These are phyloP conservation scores for Aspergillus asperescens DNA, from an alignment of 495 filamentous ascomycete species.

Conservation along the genomic window DNA sequence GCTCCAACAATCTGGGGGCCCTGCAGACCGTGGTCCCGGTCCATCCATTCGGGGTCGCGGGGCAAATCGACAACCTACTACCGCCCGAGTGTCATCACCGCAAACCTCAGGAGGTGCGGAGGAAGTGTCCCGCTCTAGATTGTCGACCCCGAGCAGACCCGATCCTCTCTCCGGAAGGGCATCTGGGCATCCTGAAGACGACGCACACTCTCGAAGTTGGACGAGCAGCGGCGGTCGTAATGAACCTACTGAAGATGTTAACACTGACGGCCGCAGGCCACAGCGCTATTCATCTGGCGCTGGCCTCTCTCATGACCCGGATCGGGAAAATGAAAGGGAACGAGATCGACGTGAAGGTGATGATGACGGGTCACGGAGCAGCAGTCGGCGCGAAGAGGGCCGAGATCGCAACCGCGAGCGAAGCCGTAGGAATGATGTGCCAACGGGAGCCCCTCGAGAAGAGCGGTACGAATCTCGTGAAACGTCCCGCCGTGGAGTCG, in stretches of 20 bases:
- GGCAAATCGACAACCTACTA: slow-evolving; percentile 29
- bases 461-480: slow-evolving; percentile 37
- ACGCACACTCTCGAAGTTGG: slow-evolving; percentile 17
- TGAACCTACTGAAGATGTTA: slow-evolving; percentile 32
- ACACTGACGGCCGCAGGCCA: slow-evolving; percentile 26
- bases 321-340: slow-evolving; percentile 25
- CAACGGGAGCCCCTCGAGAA: slow-evolving; percentile 27
- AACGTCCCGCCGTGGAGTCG: slow-evolving; percentile 29
- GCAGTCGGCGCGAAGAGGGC: slow-evolving; percentile 34
- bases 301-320: slow-evolving; percentile 23
- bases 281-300: slow-evolving; percentile 17
- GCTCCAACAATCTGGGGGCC: slow-evolving; percentile 39
- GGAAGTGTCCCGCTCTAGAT: slow-evolving; percentile 19
- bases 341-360: slow-evolving; percentile 31
- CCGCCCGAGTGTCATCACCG: slow-evolving; percentile 27
- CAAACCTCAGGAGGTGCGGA: slow-evolving; percentile 26
- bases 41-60: slow-evolving; percentile 39
- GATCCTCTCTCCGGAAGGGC: slow-evolving; percentile 21
- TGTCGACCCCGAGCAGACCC: slow-evolving; percentile 16
- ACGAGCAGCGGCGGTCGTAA: slow-evolving; percentile 22
- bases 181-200: slow-evolving; percentile 16
- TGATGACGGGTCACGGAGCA: slow-evolving; percentile 24
- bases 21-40: slow-evolving; percentile 30
- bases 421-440: slow-evolving; percentile 35
- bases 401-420: slow-evolving; percentile 36